Percentiles rank a stretch among this genome's conserved stretches.
phyloP scores from a whole-genome alignment of 352 stramenopile species.

The Globisporangium viniferum region DNA sequence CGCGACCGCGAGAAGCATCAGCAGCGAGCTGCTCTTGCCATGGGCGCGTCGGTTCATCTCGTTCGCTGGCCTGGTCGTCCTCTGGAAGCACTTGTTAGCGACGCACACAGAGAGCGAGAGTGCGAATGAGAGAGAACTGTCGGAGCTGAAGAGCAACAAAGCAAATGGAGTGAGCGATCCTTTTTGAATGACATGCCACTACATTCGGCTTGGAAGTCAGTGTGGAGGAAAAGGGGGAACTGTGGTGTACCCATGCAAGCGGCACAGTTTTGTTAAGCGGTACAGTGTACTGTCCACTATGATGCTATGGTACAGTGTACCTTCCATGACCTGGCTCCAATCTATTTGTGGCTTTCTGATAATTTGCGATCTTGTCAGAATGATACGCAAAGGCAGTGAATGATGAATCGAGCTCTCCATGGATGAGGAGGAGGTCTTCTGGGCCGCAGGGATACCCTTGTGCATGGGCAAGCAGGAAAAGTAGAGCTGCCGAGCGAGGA shows the following conservation, averaged over 20 bases:
- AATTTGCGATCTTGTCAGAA: not conserved
- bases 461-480: not conserved
- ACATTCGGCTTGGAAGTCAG: not conserved
- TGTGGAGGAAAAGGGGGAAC: slow-evolving; percentile 1
- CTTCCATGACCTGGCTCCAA: not conserved
- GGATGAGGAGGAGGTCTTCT: not conserved
- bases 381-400: not conserved
- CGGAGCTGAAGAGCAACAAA: not conserved
- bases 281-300: slow-evolving; percentile 2
- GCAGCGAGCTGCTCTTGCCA: slow-evolving; percentile 1
- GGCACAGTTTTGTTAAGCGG: not conserved
- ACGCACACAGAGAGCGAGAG: not conserved
- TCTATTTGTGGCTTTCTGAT: slow-evolving; percentile 6
- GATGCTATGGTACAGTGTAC: not conserved
- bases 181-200: slow-evolving; percentile 5
- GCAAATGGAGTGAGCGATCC: slow-evolving; percentile 2
- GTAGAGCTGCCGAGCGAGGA: not conserved
- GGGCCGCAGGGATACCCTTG: not conserved
- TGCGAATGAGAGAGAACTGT: not conserved
- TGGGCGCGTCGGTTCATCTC: not conserved
- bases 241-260: not conserved
- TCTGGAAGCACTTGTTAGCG: not conserved
- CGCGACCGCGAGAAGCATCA: slow-evolving; percentile 1
- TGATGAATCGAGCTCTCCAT: not conserved
- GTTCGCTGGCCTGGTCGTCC: not conserved